These are phyloP conservation scores for Taphrina betulina DNA, from an alignment of 1,139 yeast genomes.

Conservation along the genomic window DNA sequence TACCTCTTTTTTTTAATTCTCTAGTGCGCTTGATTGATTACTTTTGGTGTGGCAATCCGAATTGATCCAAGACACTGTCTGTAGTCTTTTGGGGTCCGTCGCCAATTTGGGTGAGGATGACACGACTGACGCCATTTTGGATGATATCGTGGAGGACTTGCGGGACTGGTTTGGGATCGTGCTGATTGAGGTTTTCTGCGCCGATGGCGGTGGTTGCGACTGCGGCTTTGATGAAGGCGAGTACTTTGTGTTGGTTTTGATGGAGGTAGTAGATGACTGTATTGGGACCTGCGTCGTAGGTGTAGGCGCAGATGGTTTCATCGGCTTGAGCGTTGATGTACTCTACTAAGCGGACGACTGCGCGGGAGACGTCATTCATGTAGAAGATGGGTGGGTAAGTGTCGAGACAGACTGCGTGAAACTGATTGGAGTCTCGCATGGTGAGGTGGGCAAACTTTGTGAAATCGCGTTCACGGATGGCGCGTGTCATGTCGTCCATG, in stretches of 20 bases:
- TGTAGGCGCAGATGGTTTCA: slow-evolving; percentile 80
- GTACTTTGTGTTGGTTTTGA: slow-evolving; percentile 64
- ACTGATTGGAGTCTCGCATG: slow-evolving; percentile 93
- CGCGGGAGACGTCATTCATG: slow-evolving; percentile 90
- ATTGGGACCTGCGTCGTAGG: slow-evolving; percentile 99
- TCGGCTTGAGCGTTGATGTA: slow-evolving; percentile 64
- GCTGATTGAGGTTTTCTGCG: slow-evolving; percentile 47
- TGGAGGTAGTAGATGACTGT: slow-evolving; percentile 88
- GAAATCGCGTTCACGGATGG: slow-evolving; percentile 72
- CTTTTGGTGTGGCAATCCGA: slow-evolving; percentile 36
- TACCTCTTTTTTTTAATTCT: too few species aligned
- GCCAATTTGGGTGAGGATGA: slow-evolving; percentile 83
- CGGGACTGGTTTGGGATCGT: slow-evolving; percentile 48
- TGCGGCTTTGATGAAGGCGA: slow-evolving; percentile 46
- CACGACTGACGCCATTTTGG: slow-evolving; percentile 65
- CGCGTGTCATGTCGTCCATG: slow-evolving; percentile 73
- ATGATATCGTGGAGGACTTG: slow-evolving; percentile 75
- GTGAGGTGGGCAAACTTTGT: slow-evolving; percentile 80
- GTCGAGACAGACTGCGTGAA: slow-evolving; percentile 95
- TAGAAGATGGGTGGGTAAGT: slow-evolving; percentile 94
- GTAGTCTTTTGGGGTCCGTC: slow-evolving; percentile 59
- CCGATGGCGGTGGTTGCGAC: slow-evolving; percentile 70
- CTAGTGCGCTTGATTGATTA: too few species aligned
- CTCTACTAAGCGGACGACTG: slow-evolving; percentile 78
- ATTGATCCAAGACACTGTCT: slow-evolving; percentile 32